Evolutionary conservation across 345 rosid genomes (phyloP).

Genomic region (Eucalyptus melliodora): DNA sequence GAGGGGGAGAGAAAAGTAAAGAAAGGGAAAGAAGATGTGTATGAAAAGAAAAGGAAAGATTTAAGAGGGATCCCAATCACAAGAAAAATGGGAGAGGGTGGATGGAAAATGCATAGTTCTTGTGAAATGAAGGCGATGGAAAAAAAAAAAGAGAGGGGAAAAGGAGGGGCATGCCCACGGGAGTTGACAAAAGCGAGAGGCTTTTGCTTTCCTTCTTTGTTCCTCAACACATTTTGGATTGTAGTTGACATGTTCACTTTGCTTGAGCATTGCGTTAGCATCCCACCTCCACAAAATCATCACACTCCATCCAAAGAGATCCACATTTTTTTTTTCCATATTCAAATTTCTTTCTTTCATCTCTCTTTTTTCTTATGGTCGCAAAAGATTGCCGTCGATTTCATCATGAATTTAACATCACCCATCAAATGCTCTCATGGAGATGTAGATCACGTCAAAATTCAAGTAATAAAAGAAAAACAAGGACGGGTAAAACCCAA

Average conservation of each 20-base stretch:
- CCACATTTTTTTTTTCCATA: background rate
- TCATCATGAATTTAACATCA: background rate
- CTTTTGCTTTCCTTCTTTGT: background rate
- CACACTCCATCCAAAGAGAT: background rate
- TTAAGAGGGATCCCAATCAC: background rate
- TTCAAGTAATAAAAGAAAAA: background rate
- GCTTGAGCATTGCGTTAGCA: background rate
- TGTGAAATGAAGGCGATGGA: background rate
- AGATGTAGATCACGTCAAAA: background rate
- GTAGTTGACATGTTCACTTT: background rate
- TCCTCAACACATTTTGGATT: background rate
- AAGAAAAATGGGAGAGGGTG: background rate
- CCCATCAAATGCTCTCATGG: rapidly evolving
- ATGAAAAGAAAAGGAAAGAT: background rate
- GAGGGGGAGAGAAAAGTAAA: background rate
- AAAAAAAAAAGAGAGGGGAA: background rate
- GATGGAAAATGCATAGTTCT: background rate
- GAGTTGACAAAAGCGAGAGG: background rate
- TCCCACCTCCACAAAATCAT: background rate
- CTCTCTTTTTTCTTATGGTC: background rate
- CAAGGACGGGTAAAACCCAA: background rate
- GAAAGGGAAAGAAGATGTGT: background rate
- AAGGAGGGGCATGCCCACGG: background rate
- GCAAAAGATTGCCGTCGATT: background rate
- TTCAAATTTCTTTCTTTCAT: background rate